phyloP scores from a whole-genome alignment of 331 rosid genomes.

The Quercus lobata region DNA sequence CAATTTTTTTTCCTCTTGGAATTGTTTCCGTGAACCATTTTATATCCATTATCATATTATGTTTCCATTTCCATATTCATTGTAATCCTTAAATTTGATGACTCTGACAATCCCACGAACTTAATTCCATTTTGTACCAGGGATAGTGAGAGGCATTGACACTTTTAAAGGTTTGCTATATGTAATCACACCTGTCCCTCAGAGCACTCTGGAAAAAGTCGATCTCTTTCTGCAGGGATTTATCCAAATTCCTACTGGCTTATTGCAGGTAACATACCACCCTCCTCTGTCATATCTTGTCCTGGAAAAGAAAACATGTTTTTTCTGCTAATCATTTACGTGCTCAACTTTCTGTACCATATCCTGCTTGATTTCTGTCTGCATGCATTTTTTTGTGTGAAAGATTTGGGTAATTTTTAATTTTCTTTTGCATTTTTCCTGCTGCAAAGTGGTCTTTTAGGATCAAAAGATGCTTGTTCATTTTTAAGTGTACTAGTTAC shows the following conservation, averaged over 20 bases:
- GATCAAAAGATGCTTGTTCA: neutral
- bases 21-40: neutral
- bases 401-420: neutral
- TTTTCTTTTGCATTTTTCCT: neutral
- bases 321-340: neutral
- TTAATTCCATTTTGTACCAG: slow-evolving; percentile 41
- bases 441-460: neutral
- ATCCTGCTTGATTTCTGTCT: neutral
- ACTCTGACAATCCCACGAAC: neutral
- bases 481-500: neutral
- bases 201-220: slow-evolving; percentile 66
- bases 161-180: slow-evolving; percentile 61
- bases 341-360: neutral
- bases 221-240: slow-evolving; percentile 75
- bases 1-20: neutral
- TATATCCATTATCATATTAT: neutral
- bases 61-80: neutral
- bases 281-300: neutral
- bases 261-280: slow-evolving; percentile 55
- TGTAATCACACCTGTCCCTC: slow-evolving; percentile 83
- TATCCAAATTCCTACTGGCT: slow-evolving; percentile 76
- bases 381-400: neutral
- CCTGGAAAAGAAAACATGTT: neutral
- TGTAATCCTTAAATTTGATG: neutral
- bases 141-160: slow-evolving; percentile 91